These are phyloP conservation scores for Cenococcum geophilum DNA, from an alignment of 495 filamentous ascomycete genomes.

Conservation along the genomic window DNA sequence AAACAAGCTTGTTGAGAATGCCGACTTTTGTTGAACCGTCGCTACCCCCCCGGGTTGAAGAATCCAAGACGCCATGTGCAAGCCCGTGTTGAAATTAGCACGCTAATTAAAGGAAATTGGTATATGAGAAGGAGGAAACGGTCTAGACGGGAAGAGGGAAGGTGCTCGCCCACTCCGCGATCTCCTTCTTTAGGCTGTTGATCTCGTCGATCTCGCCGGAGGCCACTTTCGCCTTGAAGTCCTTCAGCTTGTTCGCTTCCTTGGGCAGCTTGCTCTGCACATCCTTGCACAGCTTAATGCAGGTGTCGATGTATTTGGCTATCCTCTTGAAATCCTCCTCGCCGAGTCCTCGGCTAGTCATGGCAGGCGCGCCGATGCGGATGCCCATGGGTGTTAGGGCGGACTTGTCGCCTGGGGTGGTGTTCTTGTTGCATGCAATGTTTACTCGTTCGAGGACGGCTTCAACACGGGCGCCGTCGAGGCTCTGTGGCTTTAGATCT, in stretches of 20 bases:
- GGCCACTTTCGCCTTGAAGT: conserved; percentile 91
- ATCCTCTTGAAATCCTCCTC: conserved; percentile 90
- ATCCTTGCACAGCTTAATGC: conserved; percentile 54
- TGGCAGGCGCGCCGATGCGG: conserved; percentile 88
- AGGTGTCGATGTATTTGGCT: conserved; percentile 79
- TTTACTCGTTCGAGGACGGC: conserved; percentile 89
- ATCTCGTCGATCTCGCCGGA: conserved; percentile 72
- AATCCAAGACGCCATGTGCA: conserved; percentile 10
- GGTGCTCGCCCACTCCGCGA: conserved; percentile 75
- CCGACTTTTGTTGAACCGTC: conserved; percentile 25
- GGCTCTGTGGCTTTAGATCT: conserved; percentile 84
- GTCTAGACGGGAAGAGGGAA: conserved; percentile 82
- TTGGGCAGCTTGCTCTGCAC: conserved; percentile 81
- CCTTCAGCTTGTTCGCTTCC: conserved; percentile 97
- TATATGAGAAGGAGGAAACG: conserved; percentile 4
- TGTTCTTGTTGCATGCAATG: conserved; percentile 98
- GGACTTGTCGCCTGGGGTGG: conserved; percentile 89
- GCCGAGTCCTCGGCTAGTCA: conserved; percentile 91
- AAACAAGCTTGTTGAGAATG: conserved; percentile 22
- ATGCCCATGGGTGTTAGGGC: conserved; percentile 88
- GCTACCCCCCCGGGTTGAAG: conserved; percentile 1
- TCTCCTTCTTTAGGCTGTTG: conserved; percentile 77
- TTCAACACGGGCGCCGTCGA: conserved; percentile 93
- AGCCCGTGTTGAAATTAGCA: not conserved
- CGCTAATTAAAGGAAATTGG: not conserved